phyloP scores from a whole-genome alignment of 2,329 filamentous ascomycete species.

The Aurifilum marmelostoma region DNA sequence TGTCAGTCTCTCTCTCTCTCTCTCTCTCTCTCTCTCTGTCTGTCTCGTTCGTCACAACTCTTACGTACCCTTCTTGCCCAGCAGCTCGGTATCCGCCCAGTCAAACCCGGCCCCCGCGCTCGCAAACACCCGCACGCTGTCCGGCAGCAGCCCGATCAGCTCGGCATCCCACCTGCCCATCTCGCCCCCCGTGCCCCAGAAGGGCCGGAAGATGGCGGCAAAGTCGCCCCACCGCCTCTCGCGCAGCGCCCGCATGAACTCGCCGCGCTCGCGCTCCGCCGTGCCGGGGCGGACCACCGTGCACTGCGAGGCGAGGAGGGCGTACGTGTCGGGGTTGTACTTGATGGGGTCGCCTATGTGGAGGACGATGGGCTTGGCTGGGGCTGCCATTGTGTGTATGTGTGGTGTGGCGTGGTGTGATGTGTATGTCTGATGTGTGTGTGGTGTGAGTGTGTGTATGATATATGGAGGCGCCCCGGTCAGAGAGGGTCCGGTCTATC shows the following conservation, averaged over 20 bases:
- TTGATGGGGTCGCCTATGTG: slow-evolving; percentile 70
- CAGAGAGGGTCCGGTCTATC: neutral
- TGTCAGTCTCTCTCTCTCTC: too few species aligned
- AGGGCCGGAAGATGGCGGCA: slow-evolving; percentile 56
- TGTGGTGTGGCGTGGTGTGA: neutral
- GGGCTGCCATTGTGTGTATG: neutral
- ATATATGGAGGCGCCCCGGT: neutral
- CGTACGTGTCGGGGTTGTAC: slow-evolving; percentile 53
- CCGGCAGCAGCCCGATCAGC: slow-evolving; percentile 58
- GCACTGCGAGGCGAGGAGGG: slow-evolving; percentile 47
- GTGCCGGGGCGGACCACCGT: slow-evolving; percentile 55
- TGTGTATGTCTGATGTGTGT: too few species aligned
- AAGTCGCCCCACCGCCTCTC: slow-evolving; percentile 60
- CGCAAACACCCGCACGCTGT: slow-evolving; percentile 62
- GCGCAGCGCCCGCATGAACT: slow-evolving; percentile 53
- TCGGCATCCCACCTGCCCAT: slow-evolving; percentile 68
- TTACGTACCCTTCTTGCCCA: slow-evolving; percentile 61
- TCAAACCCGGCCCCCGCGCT: slow-evolving; percentile 69
- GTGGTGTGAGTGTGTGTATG: too few species aligned
- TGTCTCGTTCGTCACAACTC: too few species aligned
- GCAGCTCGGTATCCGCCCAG: slow-evolving; percentile 64
- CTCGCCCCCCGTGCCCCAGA: slow-evolving; percentile 64
- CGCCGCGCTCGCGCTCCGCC: slow-evolving; percentile 53
- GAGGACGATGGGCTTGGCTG: slow-evolving; percentile 62
- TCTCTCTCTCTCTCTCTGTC: slow-evolving; percentile 1